Percentiles rank a stretch among this genome's conserved stretches.
These are phyloP conservation scores for Ceratocystis cubensis DNA, from an alignment of 2,329 filamentous ascomycete genomes.

Conservation along the genomic window DNA sequence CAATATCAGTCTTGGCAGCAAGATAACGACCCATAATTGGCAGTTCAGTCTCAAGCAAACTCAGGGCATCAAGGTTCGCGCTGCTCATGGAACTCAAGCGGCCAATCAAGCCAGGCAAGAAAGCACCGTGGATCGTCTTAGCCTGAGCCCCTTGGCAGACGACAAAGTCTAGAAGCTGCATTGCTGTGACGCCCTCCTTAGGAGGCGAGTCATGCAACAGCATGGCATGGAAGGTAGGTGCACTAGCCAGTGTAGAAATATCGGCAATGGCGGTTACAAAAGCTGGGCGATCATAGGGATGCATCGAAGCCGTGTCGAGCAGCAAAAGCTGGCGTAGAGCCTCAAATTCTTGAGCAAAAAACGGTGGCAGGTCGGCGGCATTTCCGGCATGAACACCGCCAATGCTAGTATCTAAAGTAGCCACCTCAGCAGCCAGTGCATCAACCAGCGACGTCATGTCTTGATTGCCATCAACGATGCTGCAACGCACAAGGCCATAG, in stretches of 20 bases:
- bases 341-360: constrained; percentile 45
- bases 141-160: constrained; percentile 29
- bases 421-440: constrained; percentile 40
- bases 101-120: constrained; percentile 38
- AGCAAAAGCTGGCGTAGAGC: constrained; percentile 40
- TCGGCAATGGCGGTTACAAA: constrained; percentile 25
- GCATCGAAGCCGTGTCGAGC: constrained; percentile 27
- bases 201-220: constrained; percentile 30
- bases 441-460: constrained; percentile 37
- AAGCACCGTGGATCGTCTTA: constrained; percentile 33
- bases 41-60: constrained; percentile 52
- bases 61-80: constrained; percentile 47
- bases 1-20: constrained; percentile 36
- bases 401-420: constrained; percentile 37
- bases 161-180: constrained; percentile 39
- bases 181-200: constrained; percentile 25
- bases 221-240: constrained; percentile 34
- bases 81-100: constrained; percentile 40
- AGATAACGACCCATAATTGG: constrained; percentile 47
- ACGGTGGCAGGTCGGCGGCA: constrained; percentile 35
- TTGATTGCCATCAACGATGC: constrained; percentile 26
- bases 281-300: constrained; percentile 9
- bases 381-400: constrained; percentile 25
- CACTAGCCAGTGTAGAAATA: constrained; percentile 38
- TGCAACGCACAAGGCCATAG: constrained; percentile 42